phyloP scores from a whole-genome alignment of 495 filamentous ascomycete genomes.

The Neurospora sp. region DNA sequence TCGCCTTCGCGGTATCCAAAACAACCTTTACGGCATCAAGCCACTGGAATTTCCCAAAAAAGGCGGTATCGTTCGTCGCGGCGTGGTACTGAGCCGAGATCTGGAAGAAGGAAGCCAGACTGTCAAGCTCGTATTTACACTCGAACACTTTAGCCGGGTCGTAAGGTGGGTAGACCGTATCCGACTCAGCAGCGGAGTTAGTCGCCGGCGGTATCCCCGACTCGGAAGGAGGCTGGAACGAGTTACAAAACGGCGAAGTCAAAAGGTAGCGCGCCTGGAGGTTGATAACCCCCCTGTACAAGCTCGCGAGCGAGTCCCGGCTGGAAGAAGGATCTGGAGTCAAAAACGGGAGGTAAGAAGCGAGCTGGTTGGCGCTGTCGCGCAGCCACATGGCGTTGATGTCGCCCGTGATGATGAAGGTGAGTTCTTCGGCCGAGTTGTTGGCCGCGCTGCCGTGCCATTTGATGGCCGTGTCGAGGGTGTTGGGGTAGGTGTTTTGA shows the following conservation, averaged over 20 bases:
- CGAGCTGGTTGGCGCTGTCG: conserved; percentile 57
- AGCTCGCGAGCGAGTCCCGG: conserved; percentile 40
- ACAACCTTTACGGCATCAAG: conserved; percentile 37
- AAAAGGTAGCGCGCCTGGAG: conserved; percentile 52
- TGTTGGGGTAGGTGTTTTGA: conserved; percentile 55
- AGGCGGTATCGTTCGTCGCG: conserved; percentile 45
- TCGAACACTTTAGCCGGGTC: conserved; percentile 27
- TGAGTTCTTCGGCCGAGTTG: conserved; percentile 33
- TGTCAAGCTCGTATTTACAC: conserved; percentile 60
- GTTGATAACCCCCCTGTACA: conserved; percentile 57
- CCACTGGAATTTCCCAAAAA: conserved; percentile 50
- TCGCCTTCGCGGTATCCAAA: conserved; percentile 36
- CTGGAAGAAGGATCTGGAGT: conserved; percentile 31
- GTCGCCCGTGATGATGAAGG: conserved; percentile 46
- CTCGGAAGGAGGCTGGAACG: conserved; percentile 52
- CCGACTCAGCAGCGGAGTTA: conserved; percentile 10
- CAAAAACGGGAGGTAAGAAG: conserved; percentile 50
- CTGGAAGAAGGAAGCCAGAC: conserved; percentile 53
- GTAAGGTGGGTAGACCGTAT: conserved; percentile 14
- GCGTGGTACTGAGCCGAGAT: conserved; percentile 47
- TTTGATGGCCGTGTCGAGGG: conserved; percentile 55
- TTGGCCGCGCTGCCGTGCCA: conserved; percentile 47
- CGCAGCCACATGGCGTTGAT: conserved; percentile 71
- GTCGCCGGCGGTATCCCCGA: conserved; percentile 32
- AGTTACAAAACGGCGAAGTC: conserved; percentile 52